Conservation (phyloP, 352 stramenopile species). For the Globisporangium paddicum region DNA sequence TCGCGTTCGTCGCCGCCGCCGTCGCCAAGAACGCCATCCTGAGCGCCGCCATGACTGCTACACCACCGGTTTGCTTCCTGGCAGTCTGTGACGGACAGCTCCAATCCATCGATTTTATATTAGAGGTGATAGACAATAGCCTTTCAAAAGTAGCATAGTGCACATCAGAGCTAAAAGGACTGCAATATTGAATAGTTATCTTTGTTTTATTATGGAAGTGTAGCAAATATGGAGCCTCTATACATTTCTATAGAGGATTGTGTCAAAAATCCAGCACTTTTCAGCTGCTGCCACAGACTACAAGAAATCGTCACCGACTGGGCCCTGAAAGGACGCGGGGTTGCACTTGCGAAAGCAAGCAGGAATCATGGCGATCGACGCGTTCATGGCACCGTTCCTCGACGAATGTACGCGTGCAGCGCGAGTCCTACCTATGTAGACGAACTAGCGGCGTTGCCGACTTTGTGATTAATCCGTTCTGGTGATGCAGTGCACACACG, state of each 20-base stretch:
- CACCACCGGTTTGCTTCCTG: slow-evolving; percentile 5
- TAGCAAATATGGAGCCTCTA: too few species aligned
- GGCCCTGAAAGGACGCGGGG: too few species aligned
- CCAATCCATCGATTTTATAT: not conserved
- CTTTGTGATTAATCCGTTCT: not conserved
- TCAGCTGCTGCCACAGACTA: too few species aligned
- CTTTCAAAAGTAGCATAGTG: not conserved
- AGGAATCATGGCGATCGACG: slow-evolving; percentile 9
- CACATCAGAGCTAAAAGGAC: too few species aligned
- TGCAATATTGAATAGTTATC: not conserved
- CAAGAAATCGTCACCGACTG: too few species aligned
- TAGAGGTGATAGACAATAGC: not conserved
- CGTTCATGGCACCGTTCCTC: slow-evolving; percentile 51
- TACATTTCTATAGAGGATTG: too few species aligned
- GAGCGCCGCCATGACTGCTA: slow-evolving; percentile 3
- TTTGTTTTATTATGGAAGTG: too few species aligned
- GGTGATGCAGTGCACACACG: slow-evolving; percentile 30
- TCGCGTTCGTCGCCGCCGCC: not conserved
- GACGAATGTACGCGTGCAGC: slow-evolving; percentile 35
- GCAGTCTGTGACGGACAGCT: not conserved
- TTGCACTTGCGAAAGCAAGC: too few species aligned
- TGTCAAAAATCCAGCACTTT: too few species aligned
- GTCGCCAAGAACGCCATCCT: slow-evolving; percentile 16
- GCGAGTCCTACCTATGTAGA: not conserved
- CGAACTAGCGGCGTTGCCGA: too few species aligned